Evolutionary conservation across 768 basidiomycete genomes (phyloP), one percentile per base, ranked within the genome.

Genomic region (Daedalea quercina): DNA sequence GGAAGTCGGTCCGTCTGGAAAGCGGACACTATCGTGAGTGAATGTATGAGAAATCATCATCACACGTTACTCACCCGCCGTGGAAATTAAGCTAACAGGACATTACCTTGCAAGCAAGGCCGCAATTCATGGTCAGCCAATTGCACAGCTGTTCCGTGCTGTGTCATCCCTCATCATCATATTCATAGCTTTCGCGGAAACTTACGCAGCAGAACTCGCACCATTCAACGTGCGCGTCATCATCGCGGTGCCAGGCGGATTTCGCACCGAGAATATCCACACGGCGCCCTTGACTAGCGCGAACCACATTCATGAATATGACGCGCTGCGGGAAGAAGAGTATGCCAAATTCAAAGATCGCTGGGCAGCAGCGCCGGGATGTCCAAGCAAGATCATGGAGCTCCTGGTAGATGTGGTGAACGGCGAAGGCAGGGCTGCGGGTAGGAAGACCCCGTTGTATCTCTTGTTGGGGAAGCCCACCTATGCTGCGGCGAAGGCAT

Each of bases 261-360:
- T 84, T 69, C 74, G 78, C 37, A 85, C 84, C 0, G 75, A 80
- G 61, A 76, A 76, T 26, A 81, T 83, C 35, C 77, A 76, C 60
- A 62, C 70, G 50, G 59, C 60, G 4, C 62, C 63, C 9, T 47
- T 63, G 19, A 59, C 60, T n/a, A 60, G 60, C 50, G 55, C 63
- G 55, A 60, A 57, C 9, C 77, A 76, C 19, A 76, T 83, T 13
- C 54, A 72, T 1, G 79, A 70, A 26, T 80, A 84, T 55, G 76
- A 82, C 59, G 63, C 62, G 8, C 22, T 74, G 46, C 76, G 80
- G 28, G 61, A 63, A 23, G 54, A 56, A 7, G 68, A 65, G 40
- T 52, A 57, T 3, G 61, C 59, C 20, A 58, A 63, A 8, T 79
- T 74, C 51, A 56, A 48, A 6, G 57, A 65, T 2, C 57, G 77